phyloP scores from a whole-genome alignment of 345 rosid genomes.

The Garcia nutans region DNA sequence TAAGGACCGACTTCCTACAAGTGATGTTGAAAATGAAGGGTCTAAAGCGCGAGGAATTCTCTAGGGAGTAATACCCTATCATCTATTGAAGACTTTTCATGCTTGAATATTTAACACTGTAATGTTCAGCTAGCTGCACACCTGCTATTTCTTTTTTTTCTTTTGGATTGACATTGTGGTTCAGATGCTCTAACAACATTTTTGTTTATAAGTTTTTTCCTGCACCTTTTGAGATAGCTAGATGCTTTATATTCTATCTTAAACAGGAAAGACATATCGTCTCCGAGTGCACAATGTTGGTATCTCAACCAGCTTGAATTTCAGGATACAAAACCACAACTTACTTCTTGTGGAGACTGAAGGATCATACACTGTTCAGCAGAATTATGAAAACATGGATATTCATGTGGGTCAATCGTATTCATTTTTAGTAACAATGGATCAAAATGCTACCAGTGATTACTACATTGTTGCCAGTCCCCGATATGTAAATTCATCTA shows the following conservation, averaged over 20 bases:
- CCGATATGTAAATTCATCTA: conserved; percentile 55
- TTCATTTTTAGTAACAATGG: conserved; percentile 90
- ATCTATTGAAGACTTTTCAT: neutral
- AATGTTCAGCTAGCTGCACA: neutral
- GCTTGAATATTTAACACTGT: neutral
- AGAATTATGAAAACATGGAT: conserved; percentile 76
- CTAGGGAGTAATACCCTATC: neutral
- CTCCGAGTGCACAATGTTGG: conserved; percentile 86
- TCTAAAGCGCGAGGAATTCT: neutral
- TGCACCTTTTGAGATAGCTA: neutral
- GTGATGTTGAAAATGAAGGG: neutral
- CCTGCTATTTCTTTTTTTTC: neutral
- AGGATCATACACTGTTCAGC: conserved; percentile 90
- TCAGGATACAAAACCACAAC: conserved; percentile 85
- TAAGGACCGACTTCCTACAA: neutral
- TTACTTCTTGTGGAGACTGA: conserved; percentile 90
- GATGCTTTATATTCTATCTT: conserved; percentile 19
- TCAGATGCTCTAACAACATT: neutral
- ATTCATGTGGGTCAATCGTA: conserved; percentile 93
- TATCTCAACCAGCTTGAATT: conserved; percentile 80
- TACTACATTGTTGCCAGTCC: conserved; percentile 88
- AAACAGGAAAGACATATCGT: conserved; percentile 78
- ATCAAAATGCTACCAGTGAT: conserved; percentile 75
- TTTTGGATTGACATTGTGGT: neutral
- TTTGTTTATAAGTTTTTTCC: neutral